Conservation (phyloP, 2,329 filamentous ascomycete genomes). For the Aureobasidium sp. region DNA sequence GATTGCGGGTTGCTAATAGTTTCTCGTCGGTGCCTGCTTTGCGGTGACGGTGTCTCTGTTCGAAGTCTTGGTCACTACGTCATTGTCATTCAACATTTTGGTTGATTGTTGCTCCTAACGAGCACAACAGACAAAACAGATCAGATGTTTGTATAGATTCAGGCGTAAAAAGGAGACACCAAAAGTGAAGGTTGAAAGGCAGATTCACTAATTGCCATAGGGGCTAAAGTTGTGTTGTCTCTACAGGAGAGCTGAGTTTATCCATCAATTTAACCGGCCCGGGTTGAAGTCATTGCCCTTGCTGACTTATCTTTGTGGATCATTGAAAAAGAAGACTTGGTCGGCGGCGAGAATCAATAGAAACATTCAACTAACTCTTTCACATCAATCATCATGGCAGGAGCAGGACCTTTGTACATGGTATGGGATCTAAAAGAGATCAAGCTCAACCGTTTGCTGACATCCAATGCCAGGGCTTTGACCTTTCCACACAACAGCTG, state of each 20-base stretch:
- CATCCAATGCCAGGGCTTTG: constrained; percentile 54
- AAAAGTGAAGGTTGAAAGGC: constrained; percentile 2
- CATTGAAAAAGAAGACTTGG: neutral
- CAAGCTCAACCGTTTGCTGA: neutral
- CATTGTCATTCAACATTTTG: neutral
- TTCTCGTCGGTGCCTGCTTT: neutral
- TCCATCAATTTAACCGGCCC: constrained; percentile 11
- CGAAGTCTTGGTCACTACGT: constrained; percentile 3
- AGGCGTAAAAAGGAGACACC: neutral
- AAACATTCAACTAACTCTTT: neutral
- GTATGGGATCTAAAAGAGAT: neutral
- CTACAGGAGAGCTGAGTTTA: neutral
- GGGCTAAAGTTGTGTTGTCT: constrained; percentile 7
- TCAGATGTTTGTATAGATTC: neutral
- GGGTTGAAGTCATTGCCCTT: neutral
- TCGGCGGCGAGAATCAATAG: neutral
- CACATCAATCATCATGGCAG: constrained; percentile 1
- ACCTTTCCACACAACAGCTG: constrained; percentile 92
- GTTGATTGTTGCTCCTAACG: neutral
- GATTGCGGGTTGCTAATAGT: neutral
- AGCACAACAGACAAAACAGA: neutral
- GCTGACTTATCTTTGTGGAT: constrained; percentile 13
- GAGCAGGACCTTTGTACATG: constrained; percentile 9
- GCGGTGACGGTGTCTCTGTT: constrained; percentile 7
- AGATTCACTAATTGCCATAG: constrained; percentile 3